Evolutionary conservation across 1,139 yeast genomes (phyloP), one percentile per base, ranked within the genome.

Genomic region (Hyphopichia pseudoburtonii): DNA sequence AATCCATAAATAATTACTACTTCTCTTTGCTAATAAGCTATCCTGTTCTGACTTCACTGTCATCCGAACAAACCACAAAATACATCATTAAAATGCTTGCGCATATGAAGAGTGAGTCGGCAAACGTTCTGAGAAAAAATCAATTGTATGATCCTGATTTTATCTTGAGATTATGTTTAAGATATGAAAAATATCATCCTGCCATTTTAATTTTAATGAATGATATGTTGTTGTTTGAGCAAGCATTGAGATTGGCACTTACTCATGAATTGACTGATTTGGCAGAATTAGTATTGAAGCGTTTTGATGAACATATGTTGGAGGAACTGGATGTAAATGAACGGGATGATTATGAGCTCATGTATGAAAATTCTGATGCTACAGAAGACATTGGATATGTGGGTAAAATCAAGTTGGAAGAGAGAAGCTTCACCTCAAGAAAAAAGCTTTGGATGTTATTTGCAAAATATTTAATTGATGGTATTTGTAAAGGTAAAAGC

Each of bases 221-320:
- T 39, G 74, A 69, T 39, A 64, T 87, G 65, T 78, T 73, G 4
- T 68, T 85, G 34, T 86, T 73, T 53, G 95, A 87, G 42, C 92
- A 86, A 41, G 97, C 97, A 0, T 79, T 90, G 28, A 70, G 73
- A 35, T 56, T 90, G 41, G 94, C 97, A 0, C 64, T 92, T 30
- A 70, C 76, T 4, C 65, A 81, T 45, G 77, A 78, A 33, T 66
- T 85, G 50, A 63, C 82, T 6, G 83, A 82, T 16, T 67, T 80
- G 33, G 95, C 66, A 1, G 70, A 65, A 33, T 60, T 57, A 43
- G 66, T 70, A 2, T 48, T 71, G 35, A 55, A 56, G 22, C 61
- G 57, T 29, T 66, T 57, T 40, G 71, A 66, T 41, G 62, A 62
- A 38, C 50, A 41, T 35, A 37, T 50, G 5, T 51, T 49, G 8